Conservation (phyloP, 1,139 yeast species). For the Blastobotrys proliferans region DNA sequence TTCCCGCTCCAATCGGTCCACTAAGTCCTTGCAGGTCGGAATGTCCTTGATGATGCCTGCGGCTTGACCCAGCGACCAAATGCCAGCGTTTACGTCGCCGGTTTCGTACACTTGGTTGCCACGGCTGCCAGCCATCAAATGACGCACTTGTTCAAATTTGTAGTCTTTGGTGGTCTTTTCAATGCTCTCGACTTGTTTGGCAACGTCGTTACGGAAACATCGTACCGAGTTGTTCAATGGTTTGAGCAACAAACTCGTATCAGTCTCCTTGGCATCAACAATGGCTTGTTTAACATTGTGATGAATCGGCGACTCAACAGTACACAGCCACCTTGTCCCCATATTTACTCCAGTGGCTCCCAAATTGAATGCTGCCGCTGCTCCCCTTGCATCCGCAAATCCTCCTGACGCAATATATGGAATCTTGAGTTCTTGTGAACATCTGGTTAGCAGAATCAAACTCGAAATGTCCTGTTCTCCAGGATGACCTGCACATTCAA, state of each 20-base stretch:
- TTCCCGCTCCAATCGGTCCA: slow-evolving; percentile 27
- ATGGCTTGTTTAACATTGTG: slow-evolving; percentile 33
- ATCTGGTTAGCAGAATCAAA: slow-evolving; percentile 31
- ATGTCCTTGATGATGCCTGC: slow-evolving; percentile 32
- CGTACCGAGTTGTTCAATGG: slow-evolving; percentile 34
- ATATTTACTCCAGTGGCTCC: slow-evolving; percentile 36
- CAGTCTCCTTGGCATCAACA: slow-evolving; percentile 32
- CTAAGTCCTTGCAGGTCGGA: slow-evolving; percentile 32
- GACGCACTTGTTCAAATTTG: slow-evolving; percentile 29
- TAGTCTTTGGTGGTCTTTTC: slow-evolving; percentile 25
- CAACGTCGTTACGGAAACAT: slow-evolving; percentile 32
- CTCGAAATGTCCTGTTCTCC: slow-evolving; percentile 36
- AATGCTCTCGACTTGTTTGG: slow-evolving; percentile 30
- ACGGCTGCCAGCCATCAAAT: slow-evolving; percentile 32
- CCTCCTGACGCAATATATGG: slow-evolving; percentile 38
- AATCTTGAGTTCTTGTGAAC: slow-evolving; percentile 30
- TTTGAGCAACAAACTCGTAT: slow-evolving; percentile 32
- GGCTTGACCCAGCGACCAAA: slow-evolving; percentile 36
- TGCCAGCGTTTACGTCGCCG: slow-evolving; percentile 34
- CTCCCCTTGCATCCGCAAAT: slow-evolving; percentile 35
- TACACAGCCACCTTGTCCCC: slow-evolving; percentile 37
- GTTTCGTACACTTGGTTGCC: slow-evolving; percentile 32
- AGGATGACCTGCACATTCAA: slow-evolving; percentile 39
- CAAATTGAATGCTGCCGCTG: slow-evolving; percentile 36
- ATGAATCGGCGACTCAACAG: slow-evolving; percentile 36